phyloP scores from a whole-genome alignment of 2,329 filamentous ascomycete species.

The Arthroderma sp. region DNA sequence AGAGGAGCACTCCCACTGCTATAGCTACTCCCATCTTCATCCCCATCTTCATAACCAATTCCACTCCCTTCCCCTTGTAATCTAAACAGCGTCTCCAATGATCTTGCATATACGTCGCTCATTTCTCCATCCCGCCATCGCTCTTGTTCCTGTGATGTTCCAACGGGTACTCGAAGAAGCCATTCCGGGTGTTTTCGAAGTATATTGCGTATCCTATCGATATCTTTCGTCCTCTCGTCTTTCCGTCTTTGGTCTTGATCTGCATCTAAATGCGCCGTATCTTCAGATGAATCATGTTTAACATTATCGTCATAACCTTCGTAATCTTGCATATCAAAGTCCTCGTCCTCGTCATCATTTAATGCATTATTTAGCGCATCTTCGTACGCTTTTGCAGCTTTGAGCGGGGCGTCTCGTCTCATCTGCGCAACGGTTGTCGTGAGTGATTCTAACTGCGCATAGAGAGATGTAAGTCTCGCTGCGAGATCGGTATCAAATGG shows the following conservation, averaged over 20 bases:
- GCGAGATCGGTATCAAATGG: constrained; percentile 35
- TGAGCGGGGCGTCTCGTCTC: constrained; percentile 33
- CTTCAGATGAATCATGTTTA: background rate
- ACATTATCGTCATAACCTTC: background rate
- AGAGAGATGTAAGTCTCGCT: constrained; percentile 33
- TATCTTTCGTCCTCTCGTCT: background rate
- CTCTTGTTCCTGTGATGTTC: constrained; percentile 25
- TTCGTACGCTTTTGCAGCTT: constrained; percentile 31
- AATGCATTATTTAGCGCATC: constrained; percentile 26
- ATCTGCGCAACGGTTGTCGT: constrained; percentile 38
- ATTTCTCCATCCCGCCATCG: constrained; percentile 34
- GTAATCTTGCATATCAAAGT: constrained; percentile 20
- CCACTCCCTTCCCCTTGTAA: constrained; percentile 28
- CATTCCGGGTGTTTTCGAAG: constrained; percentile 16
- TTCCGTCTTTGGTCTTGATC: background rate
- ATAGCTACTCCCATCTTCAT: constrained; percentile 17
- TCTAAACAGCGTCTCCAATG: constrained; percentile 28
- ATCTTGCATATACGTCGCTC: constrained; percentile 31
- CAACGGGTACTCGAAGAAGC: constrained; percentile 25
- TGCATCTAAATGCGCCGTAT: background rate
- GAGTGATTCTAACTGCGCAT: constrained; percentile 37
- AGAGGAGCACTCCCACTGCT: constrained; percentile 24
- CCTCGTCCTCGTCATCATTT: constrained; percentile 45
- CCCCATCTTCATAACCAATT: constrained; percentile 13
- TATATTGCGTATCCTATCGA: background rate